Evolutionary conservation across 2,329 filamentous ascomycete species (phyloP), one percentile per base, ranked within the genome.

Genomic region (Thelonectria discophora): DNA sequence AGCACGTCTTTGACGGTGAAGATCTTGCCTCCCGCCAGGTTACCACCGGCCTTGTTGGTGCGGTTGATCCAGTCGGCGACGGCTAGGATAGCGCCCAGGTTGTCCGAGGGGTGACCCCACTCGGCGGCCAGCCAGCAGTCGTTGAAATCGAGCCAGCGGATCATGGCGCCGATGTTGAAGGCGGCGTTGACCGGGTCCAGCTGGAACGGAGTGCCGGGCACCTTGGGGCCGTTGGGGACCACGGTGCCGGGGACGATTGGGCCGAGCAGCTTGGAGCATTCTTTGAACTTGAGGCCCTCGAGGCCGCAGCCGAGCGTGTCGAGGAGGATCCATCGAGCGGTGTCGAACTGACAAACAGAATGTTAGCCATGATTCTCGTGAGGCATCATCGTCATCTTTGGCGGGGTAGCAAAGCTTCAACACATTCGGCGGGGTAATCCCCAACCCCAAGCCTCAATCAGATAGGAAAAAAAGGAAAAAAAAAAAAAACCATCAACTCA

Each of bases 111-210:
- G 80, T 99, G 95, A 61, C 95, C 95, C 95, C 95, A 99, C 83
- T 99, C 95, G 58, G 95, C 95, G 46, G 94, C 95, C 67, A 98
- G 86, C 95, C 94, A 99, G 88, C 95, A 98, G 86, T 99, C 95
- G 79, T 99, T 99, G 87, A 98, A 99, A 83, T 99, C 95, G 74
- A 99, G 88, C 95, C 95, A 99, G 76, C 95, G 88, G 82, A 99
- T 97, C 90, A 97, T 97, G 74, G 95, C 91, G 73, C 95, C 95
- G 73, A 99, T 98, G 86, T 98, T 98, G 88, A 99, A 98, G 67
- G 95, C 95, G 65, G 90, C 95, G 73, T 94, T 94, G 76, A 98
- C 89, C 40, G 95, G 95, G 78, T 98, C 95, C 71, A 99, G 89
- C 81, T 96, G 90, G 82, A 94, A 98, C 69, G 91, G 88, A 32